A percentile compares a stretch with the other conserved stretches of the same genome.
These are phyloP conservation scores for Fraxinus platypoda DNA, from an alignment of 305 asterid genomes.

Conservation along the genomic window DNA sequence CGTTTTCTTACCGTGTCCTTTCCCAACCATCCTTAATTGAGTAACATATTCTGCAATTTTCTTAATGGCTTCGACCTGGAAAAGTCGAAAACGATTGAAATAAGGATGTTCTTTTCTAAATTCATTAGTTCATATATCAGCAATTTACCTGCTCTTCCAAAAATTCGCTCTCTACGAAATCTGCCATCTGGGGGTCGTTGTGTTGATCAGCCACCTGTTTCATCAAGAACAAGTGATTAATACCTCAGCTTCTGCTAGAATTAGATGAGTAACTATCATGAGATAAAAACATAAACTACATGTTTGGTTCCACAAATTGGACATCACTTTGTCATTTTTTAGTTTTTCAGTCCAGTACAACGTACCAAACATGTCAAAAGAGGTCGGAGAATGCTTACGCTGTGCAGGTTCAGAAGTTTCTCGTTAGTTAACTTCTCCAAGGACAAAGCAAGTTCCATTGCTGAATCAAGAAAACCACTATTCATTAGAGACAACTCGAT, in stretches of 20 bases:
- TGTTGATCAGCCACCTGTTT: slow-evolving; percentile 60
- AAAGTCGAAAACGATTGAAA: background rate
- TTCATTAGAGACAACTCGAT: background rate
- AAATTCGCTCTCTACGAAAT: slow-evolving; percentile 74
- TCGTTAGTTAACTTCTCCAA: slow-evolving; percentile 75
- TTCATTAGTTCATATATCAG: background rate
- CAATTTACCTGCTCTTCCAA: slow-evolving; percentile 68
- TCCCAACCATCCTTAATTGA: slow-evolving; percentile 84
- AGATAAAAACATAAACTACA: background rate
- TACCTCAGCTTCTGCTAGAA: background rate
- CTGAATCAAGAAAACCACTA: slow-evolving; percentile 35
- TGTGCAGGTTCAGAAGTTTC: slow-evolving; percentile 59
- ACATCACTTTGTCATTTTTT: background rate
- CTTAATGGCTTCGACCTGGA: slow-evolving; percentile 75
- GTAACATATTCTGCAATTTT: slow-evolving; percentile 69
- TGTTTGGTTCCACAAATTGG: background rate
- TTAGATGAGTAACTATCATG: background rate
- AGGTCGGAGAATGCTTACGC: slow-evolving; percentile 37
- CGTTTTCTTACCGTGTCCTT: slow-evolving; percentile 69
- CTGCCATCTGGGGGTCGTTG: slow-evolving; percentile 70
- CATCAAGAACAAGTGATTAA: background rate
- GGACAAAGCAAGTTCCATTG: slow-evolving; percentile 82
- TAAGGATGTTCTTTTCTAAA: background rate
- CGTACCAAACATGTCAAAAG: background rate
- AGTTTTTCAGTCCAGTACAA: background rate